Percentiles rank a stretch among this genome's conserved stretches.
Evolutionary conservation across 2,329 filamentous ascomycete genomes (phyloP).

Genomic region (Tolypocladium tropicale): DNA sequence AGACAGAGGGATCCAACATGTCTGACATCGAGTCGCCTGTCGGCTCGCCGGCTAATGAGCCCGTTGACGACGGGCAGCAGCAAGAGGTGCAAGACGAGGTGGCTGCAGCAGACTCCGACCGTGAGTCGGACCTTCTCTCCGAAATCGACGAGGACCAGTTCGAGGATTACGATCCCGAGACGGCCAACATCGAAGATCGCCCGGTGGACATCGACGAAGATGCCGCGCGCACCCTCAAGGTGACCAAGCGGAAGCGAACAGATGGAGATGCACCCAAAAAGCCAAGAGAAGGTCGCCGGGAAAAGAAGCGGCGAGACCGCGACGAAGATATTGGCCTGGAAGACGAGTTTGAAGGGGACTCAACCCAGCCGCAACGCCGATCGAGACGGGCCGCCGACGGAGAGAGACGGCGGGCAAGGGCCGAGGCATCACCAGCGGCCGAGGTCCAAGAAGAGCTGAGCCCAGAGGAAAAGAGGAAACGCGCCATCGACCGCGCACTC

Average conservation of each 20-base stretch:
- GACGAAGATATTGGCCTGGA: conserved; percentile 39
- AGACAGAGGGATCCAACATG: conserved; percentile 17
- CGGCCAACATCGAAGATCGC: conserved; percentile 51
- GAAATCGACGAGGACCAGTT: conserved; percentile 63
- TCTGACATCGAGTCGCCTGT: conserved; percentile 36
- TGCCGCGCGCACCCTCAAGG: conserved; percentile 52
- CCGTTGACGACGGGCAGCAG: conserved; percentile 31
- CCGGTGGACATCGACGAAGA: conserved; percentile 60
- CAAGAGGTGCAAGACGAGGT: conserved; percentile 29
- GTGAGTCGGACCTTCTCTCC: conserved; percentile 50
- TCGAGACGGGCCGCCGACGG: conserved; percentile 35
- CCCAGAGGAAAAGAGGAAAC: conserved; percentile 72
- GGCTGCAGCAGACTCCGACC: conserved; percentile 36
- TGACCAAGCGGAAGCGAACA: conserved; percentile 53
- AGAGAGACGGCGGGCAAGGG: conserved; percentile 35
- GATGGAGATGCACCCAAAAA: conserved; percentile 59
- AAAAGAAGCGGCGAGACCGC: conserved; percentile 48
- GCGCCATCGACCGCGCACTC: conserved; percentile 78
- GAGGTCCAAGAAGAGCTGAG: conserved; percentile 71
- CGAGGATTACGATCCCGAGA: conserved; percentile 57
- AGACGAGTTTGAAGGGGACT: conserved; percentile 35
- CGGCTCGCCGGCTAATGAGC: conserved; percentile 24
- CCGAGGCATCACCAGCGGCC: conserved; percentile 40
- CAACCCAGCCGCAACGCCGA: conserved; percentile 34
- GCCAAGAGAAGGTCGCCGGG: conserved; percentile 61